Percentiles rank a stretch among this genome's conserved stretches.
phyloP scores from a whole-genome alignment of 179 eudicot species.

The Vitellaria paradoxa region DNA sequence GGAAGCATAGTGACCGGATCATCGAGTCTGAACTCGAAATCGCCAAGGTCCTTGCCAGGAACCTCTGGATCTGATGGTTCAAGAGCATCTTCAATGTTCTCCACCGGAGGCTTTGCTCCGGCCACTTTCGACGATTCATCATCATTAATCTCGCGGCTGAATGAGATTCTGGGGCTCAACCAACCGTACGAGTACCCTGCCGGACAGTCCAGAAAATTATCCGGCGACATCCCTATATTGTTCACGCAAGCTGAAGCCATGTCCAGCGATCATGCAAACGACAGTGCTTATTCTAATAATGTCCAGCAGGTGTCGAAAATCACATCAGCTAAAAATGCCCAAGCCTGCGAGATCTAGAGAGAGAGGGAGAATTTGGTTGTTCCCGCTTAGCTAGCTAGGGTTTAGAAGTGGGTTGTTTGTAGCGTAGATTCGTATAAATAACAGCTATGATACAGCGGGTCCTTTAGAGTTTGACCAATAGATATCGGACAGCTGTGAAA shows the following conservation, averaged over 20 bases:
- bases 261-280: conserved; percentile 17
- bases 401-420: neutral
- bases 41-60: conserved; percentile 30
- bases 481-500: too few relatives aligned
- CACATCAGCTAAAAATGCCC: conserved; percentile 12
- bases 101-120: conserved; percentile 12
- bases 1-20: conserved; percentile 70
- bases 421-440: too few relatives aligned
- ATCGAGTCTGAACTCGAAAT: conserved; percentile 75
- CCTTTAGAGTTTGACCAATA: too few relatives aligned
- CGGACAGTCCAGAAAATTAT: conserved; percentile 42
- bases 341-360: conserved; percentile 4
- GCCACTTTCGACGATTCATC: conserved; percentile 10
- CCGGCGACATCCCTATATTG: conserved; percentile 52
- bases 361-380: neutral
- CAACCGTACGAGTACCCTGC: conserved; percentile 41
- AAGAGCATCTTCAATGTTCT: conserved; percentile 1
- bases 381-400: conserved; percentile 11
- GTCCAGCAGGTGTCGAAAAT: neutral
- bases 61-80: conserved; percentile 38
- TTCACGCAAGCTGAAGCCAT: conserved; percentile 93
- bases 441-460: too few relatives aligned
- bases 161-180: conserved; percentile 52
- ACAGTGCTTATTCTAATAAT: conserved; percentile 36
- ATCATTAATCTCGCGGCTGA: conserved; percentile 27